phyloP scores from a whole-genome alignment of 129 eudicot genomes.

The Tagetes erecta region DNA sequence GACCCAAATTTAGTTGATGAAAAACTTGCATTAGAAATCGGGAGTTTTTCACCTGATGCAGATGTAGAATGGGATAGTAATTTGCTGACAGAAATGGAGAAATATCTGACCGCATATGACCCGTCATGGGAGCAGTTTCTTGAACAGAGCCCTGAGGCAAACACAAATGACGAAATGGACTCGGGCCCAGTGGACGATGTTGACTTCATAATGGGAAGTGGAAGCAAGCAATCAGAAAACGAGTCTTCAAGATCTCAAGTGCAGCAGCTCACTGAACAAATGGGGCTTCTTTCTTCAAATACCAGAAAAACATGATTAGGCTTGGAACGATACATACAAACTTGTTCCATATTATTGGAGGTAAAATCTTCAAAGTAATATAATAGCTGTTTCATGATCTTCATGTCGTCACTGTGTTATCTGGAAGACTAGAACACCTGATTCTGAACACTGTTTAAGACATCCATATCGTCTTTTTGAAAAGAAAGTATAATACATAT shows the following conservation, averaged over 20 bases:
- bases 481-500: conserved; percentile 1
- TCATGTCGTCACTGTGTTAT: neutral
- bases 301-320: conserved; percentile 45
- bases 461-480: conserved; percentile 8
- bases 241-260: conserved; percentile 61
- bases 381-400: neutral
- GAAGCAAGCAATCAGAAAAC: conserved; percentile 40
- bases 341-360: conserved; percentile 3
- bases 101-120: conserved; percentile 49
- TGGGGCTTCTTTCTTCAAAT: conserved; percentile 77
- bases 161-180: conserved; percentile 51
- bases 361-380: conserved; percentile 24
- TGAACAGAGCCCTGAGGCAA: conserved; percentile 40
- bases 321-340: conserved; percentile 18
- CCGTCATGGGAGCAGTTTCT: conserved; percentile 76
- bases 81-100: conserved; percentile 57
- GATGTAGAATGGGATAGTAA: conserved; percentile 67
- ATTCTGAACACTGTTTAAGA: conserved; percentile 14
- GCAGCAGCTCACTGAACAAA: conserved; percentile 78
- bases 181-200: conserved; percentile 36
- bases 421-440: conserved; percentile 7
- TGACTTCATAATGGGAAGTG: conserved; percentile 30
- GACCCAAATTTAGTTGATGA: conserved; percentile 42
- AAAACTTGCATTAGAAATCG: conserved; percentile 46
- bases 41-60: conserved; percentile 51